Conservation (phyloP, 768 basidiomycete species). For the Trametes cinnabarina region DNA sequence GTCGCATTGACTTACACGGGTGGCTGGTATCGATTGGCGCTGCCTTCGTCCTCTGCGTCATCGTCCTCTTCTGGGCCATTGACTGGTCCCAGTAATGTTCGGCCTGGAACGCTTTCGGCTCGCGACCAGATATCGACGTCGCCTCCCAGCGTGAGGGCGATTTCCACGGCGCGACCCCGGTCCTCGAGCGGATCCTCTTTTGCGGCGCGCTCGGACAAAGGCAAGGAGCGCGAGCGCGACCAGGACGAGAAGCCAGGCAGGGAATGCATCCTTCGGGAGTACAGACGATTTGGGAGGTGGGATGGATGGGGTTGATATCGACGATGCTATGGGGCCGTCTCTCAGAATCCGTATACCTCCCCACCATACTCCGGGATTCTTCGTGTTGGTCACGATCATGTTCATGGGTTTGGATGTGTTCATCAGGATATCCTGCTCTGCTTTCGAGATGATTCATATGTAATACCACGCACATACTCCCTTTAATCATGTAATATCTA, state of each 20-base stretch:
- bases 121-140: conserved; percentile 33
- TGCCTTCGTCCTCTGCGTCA: conserved; percentile 42
- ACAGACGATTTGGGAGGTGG: conserved; percentile 81
- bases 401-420: conserved; percentile 5
- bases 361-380: not conserved
- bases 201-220: conserved; percentile 44
- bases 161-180: conserved; percentile 41
- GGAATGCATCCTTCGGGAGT: conserved; percentile 72
- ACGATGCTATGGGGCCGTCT: not conserved
- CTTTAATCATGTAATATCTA: conserved; percentile 1
- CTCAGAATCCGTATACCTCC: not conserved
- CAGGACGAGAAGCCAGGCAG: conserved; percentile 59
- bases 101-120: not conserved
- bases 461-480: conserved; percentile 4
- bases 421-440: conserved; percentile 8
- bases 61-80: conserved; percentile 19
- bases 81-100: conserved; percentile 9
- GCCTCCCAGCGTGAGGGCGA: conserved; percentile 42
- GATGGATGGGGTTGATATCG: conserved; percentile 65
- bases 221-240: conserved; percentile 63
- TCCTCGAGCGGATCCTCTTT: conserved; percentile 58
- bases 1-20: conserved; percentile 84
- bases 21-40: conserved; percentile 86
- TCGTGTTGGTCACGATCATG: not conserved
- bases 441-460: conserved; percentile 9